Conservation (phyloP, 2,329 filamentous ascomycete species). For the Fusarium sp. region DNA sequence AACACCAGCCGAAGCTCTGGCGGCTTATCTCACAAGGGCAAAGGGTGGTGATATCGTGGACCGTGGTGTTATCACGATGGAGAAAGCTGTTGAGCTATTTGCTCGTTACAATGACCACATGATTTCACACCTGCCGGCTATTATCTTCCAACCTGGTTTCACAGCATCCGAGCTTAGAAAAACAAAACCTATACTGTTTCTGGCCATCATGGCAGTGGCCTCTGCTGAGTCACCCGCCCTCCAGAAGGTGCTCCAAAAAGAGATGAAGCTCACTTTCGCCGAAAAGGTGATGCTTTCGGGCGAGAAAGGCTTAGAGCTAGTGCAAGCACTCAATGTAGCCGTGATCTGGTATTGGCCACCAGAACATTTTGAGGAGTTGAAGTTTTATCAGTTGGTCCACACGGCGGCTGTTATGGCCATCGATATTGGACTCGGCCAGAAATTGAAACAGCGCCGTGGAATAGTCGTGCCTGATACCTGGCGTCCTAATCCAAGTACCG, state of each 20-base stretch:
- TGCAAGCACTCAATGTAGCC: constrained; percentile 78
- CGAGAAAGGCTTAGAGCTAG: constrained; percentile 82
- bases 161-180: constrained; percentile 64
- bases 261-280: constrained; percentile 76
- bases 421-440: constrained; percentile 77
- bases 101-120: constrained; percentile 67
- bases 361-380: constrained; percentile 83
- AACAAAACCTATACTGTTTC: constrained; percentile 71
- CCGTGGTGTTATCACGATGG: constrained; percentile 64
- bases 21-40: constrained; percentile 34
- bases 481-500: constrained; percentile 33
- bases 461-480: constrained; percentile 42
- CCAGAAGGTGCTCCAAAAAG: constrained; percentile 70
- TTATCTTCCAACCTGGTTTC: constrained; percentile 64
- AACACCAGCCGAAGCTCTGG: constrained; percentile 25
- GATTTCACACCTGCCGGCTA: constrained; percentile 67
- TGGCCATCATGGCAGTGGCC: constrained; percentile 73
- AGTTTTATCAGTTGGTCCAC: constrained; percentile 88
- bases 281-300: constrained; percentile 78
- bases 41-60: constrained; percentile 62
- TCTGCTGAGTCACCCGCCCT: constrained; percentile 63
- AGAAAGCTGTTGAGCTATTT: constrained; percentile 64
- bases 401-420: constrained; percentile 83
- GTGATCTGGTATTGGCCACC: constrained; percentile 89
- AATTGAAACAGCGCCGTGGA: constrained; percentile 30